These are phyloP conservation scores for Trifolium fragiferum DNA, from an alignment of 306 rosid species.

Conservation along the genomic window DNA sequence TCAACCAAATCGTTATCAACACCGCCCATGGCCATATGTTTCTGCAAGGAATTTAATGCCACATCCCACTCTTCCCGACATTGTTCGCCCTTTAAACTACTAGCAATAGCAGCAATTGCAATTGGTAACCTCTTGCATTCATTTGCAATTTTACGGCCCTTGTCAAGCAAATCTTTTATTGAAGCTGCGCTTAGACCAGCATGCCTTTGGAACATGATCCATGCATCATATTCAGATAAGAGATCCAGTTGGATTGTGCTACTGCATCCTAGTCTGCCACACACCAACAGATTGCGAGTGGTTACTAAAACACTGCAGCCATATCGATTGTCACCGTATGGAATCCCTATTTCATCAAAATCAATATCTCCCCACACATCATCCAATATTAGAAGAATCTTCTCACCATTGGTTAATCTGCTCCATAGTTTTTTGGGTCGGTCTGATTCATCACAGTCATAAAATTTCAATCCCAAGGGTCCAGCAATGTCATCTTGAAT, in stretches of 20 bases:
- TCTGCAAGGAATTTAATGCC: neutral
- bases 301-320: constrained; percentile 22
- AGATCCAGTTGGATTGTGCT: neutral
- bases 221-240: neutral
- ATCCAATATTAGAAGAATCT: constrained; percentile 37
- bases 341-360: constrained; percentile 18
- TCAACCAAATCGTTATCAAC: neutral
- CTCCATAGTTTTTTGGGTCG: neutral
- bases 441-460: neutral
- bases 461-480: neutral
- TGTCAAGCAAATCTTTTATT: neutral
- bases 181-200: neutral
- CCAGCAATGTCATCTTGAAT: constrained; percentile 37
- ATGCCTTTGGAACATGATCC: constrained; percentile 1
- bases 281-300: neutral
- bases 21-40: neutral
- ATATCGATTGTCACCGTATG: neutral
- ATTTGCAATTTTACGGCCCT: neutral
- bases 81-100: neutral
- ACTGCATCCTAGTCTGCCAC: neutral
- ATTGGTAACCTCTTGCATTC: constrained; percentile 40
- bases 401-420: constrained; percentile 12
- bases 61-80: neutral
- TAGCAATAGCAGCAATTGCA: constrained; percentile 19
- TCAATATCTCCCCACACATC: constrained; percentile 33